Evolutionary conservation across 805 yeast genomes (phyloP).

Genomic region (Wickerhamiella sergipiensis): DNA sequence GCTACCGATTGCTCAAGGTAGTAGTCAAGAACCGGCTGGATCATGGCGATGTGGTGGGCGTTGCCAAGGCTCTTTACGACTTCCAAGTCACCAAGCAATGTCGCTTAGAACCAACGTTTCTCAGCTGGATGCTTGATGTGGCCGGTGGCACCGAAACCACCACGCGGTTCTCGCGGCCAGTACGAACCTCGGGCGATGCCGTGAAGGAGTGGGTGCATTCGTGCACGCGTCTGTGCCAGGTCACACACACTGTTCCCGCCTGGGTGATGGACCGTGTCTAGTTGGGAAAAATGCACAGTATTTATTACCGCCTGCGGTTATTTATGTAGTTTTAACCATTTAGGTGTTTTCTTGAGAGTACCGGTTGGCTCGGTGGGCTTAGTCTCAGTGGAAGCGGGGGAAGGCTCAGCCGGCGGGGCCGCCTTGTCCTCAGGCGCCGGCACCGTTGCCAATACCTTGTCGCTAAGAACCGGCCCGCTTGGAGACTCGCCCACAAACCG

Average conservation of each 20-base stretch:
- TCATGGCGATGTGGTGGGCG: not conserved
- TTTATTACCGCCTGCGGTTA: not conserved
- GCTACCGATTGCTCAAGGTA: not conserved
- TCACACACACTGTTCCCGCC: not conserved
- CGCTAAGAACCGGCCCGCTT: constrained; percentile 10
- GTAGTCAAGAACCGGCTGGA: not conserved
- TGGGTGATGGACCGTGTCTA: not conserved
- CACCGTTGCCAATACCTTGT: constrained; percentile 6
- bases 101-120: not conserved
- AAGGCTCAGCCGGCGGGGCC: too few species aligned
- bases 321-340: constrained; percentile 19
- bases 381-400: too few species aligned
- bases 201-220: not conserved
- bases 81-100: not conserved
- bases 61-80: not conserved
- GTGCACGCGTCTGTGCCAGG: not conserved
- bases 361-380: too few species aligned
- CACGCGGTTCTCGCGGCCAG: not conserved
- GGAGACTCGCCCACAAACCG: constrained; percentile 15
- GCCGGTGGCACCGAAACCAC: not conserved
- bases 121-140: not conserved
- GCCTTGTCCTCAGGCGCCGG: too few species aligned
- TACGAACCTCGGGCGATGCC: not conserved
- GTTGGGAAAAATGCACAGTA: not conserved
- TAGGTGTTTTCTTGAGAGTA: constrained; percentile 14